phyloP scores from a whole-genome alignment of 2,329 filamentous ascomycete genomes.

The Aspergillus sp. region DNA sequence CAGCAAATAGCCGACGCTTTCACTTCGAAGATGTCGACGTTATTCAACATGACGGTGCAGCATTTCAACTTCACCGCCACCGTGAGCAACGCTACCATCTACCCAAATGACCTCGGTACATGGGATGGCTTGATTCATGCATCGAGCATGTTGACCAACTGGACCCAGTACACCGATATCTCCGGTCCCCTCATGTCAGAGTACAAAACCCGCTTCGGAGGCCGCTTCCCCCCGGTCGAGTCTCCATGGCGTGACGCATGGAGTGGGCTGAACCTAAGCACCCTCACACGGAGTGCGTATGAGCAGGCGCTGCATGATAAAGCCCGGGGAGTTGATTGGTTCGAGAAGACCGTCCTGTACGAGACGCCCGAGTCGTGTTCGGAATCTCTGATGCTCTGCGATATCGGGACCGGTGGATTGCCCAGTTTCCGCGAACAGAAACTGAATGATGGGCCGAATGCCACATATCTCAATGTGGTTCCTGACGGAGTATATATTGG shows the following conservation, averaged over 20 bases:
- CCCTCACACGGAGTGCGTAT: conserved; percentile 5
- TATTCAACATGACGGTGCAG: conserved; percentile 24
- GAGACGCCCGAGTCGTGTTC: conserved; percentile 23
- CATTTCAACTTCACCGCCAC: conserved; percentile 20
- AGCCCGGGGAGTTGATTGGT: conserved; percentile 17
- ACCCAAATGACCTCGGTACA: not conserved
- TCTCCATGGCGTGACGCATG: conserved; percentile 5
- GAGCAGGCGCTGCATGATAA: not conserved
- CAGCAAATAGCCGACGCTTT: conserved; percentile 10
- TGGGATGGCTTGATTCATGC: conserved; percentile 4
- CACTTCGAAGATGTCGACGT: conserved; percentile 12
- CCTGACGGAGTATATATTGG: conserved; percentile 2
- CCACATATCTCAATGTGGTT: conserved; percentile 5
- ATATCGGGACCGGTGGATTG: conserved; percentile 21
- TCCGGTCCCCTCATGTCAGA: conserved; percentile 4
- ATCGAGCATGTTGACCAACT: not conserved
- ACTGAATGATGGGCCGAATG: conserved; percentile 12
- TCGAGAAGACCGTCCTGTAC: conserved; percentile 24
- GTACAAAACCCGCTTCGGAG: conserved; percentile 5
- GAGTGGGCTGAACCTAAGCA: conserved; percentile 3
- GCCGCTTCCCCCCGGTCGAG: conserved; percentile 12
- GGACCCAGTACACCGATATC: conserved; percentile 10
- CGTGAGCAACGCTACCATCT: conserved; percentile 8
- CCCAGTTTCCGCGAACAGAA: conserved; percentile 13
- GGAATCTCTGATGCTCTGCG: conserved; percentile 26